These are phyloP conservation scores for Sarocladium strictum DNA, from an alignment of 2,329 filamentous ascomycete species.

Conservation along the genomic window DNA sequence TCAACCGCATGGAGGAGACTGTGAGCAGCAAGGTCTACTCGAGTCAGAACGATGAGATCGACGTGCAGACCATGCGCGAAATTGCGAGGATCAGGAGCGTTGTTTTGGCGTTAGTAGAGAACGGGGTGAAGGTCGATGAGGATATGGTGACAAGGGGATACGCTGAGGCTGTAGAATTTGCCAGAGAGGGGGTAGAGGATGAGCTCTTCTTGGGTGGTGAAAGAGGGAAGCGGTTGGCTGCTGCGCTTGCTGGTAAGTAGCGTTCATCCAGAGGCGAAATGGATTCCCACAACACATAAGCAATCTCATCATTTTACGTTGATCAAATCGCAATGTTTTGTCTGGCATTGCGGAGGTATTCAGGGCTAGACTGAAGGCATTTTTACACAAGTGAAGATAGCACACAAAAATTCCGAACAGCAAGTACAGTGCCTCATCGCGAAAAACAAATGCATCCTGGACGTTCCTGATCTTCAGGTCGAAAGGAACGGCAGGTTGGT, in stretches of 20 bases:
- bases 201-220: constrained; percentile 57
- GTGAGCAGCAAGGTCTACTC: constrained; percentile 85
- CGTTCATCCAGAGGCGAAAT: background rate
- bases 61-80: constrained; percentile 71
- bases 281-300: background rate
- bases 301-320: too few relatives aligned
- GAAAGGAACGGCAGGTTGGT: background rate
- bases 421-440: too few relatives aligned
- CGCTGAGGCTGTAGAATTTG: constrained; percentile 71
- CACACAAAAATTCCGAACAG: background rate
- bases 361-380: background rate
- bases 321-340: too few relatives aligned
- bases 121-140: constrained; percentile 81
- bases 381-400: background rate
- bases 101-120: constrained; percentile 75
- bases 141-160: constrained; percentile 81
- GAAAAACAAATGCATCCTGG: too few relatives aligned
- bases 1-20: constrained; percentile 83
- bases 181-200: constrained; percentile 53
- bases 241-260: constrained; percentile 17
- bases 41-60: constrained; percentile 86
- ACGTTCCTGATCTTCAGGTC: background rate
- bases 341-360: background rate
- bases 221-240: constrained; percentile 43
- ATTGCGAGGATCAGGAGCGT: constrained; percentile 80